phyloP scores from a whole-genome alignment of 139 green algal species.

The Chlorella sp. region DNA sequence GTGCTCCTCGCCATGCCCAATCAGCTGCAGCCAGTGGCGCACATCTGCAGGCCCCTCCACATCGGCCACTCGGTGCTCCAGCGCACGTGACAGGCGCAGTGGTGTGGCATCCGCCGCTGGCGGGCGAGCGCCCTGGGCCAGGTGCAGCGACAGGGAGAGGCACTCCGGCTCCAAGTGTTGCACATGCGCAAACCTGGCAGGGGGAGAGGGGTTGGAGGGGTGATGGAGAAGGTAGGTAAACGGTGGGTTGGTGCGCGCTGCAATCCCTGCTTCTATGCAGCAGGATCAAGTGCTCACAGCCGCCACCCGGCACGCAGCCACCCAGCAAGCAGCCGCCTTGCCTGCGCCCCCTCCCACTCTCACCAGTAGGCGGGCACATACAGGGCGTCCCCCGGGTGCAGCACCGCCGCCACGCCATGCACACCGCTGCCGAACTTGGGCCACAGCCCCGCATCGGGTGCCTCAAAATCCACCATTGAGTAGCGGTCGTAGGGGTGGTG shows the following conservation, averaged over 20 bases:
- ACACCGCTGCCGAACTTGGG: slow-evolving; percentile 45
- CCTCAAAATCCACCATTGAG: slow-evolving; percentile 76
- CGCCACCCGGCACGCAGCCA: too few relatives aligned
- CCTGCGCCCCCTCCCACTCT: neutral
- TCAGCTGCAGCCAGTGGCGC: slow-evolving; percentile 64
- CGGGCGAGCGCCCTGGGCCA: slow-evolving; percentile 35
- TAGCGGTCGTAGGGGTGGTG: slow-evolving; percentile 83
- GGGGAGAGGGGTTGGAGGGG: neutral
- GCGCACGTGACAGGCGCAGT: slow-evolving; percentile 56
- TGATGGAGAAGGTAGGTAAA: too few relatives aligned
- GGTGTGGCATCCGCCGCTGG: slow-evolving; percentile 26
- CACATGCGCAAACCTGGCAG: slow-evolving; percentile 55
- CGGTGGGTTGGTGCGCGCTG: too few relatives aligned
- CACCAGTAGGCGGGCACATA: slow-evolving; percentile 73
- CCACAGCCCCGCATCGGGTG: slow-evolving; percentile 57
- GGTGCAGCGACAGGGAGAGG: slow-evolving; percentile 33
- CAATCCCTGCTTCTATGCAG: too few relatives aligned
- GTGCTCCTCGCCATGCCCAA: slow-evolving; percentile 61
- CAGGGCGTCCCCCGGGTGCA: slow-evolving; percentile 67
- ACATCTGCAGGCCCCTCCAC: slow-evolving; percentile 49
- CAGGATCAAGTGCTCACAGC: too few relatives aligned
- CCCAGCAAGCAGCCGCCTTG: neutral
- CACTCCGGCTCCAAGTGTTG: slow-evolving; percentile 57
- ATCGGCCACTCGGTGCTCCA: slow-evolving; percentile 58
- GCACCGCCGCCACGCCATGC: slow-evolving; percentile 45